Percentiles rank a stretch among this genome's conserved stretches.
Conservation (phyloP, 2,329 filamentous ascomycete genomes). For the Trichoderma oligosporum region DNA sequence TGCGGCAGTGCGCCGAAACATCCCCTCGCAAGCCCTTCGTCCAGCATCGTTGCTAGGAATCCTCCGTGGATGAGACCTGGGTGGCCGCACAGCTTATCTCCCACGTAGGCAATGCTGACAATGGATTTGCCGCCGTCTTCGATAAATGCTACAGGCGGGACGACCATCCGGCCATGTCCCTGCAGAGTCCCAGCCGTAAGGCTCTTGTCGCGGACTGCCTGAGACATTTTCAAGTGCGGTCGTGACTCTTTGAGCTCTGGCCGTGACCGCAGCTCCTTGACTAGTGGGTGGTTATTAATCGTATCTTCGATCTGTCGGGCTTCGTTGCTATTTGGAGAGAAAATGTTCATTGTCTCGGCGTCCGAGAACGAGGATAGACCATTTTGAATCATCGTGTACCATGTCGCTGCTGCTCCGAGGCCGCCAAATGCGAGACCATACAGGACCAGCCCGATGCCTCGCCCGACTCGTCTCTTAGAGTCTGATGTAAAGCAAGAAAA, state of each 20-base stretch:
- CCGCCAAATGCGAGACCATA: conserved; percentile 32
- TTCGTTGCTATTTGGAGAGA: conserved; percentile 53
- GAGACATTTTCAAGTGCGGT: conserved; percentile 83
- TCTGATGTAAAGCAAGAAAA: neutral
- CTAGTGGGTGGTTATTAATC: conserved; percentile 73
- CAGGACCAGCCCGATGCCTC: conserved; percentile 27
- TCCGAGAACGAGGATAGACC: conserved; percentile 50
- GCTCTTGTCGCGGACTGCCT: conserved; percentile 64
- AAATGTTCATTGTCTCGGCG: conserved; percentile 68
- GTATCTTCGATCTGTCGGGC: conserved; percentile 62
- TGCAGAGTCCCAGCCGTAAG: conserved; percentile 77
- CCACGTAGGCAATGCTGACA: conserved; percentile 73
- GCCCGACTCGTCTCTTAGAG: conserved; percentile 25
- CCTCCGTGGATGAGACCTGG: conserved; percentile 89
- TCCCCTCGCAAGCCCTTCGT: conserved; percentile 83
- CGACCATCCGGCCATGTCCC: conserved; percentile 70
- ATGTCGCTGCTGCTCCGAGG: conserved; percentile 35
- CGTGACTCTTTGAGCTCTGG: conserved; percentile 69
- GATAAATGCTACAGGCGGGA: conserved; percentile 75
- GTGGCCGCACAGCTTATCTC: conserved; percentile 79
- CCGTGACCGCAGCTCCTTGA: conserved; percentile 62
- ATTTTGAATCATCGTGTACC: conserved; percentile 34
- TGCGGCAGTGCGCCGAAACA: conserved; percentile 86
- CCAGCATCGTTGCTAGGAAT: conserved; percentile 83
- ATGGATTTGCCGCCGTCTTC: conserved; percentile 66